Conservation (phyloP, 179 eudicot genomes). For the Beta lomatogona region DNA sequence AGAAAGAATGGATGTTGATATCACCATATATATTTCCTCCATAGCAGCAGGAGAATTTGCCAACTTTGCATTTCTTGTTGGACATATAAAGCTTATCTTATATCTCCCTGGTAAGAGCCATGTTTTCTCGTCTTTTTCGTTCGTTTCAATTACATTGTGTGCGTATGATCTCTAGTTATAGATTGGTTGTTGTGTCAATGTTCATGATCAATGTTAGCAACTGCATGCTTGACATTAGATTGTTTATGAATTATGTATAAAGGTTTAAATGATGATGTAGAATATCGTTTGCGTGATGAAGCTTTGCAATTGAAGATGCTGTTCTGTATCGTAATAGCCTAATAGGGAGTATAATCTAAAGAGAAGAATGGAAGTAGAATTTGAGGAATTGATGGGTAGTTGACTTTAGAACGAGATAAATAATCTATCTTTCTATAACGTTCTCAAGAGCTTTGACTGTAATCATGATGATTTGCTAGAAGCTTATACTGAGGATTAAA, state of each 20-base stretch:
- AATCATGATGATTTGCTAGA: neutral
- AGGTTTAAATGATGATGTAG: no score
- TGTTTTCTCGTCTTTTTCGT: neutral
- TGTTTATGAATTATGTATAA: no score
- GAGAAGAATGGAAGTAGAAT: neutral
- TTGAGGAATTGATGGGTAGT: neutral
- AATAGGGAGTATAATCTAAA: neutral
- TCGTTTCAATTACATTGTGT: neutral
- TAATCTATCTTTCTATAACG: neutral
- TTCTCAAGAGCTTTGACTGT: neutral
- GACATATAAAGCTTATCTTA: neutral
- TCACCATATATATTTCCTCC: neutral
- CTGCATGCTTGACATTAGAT: neutral
- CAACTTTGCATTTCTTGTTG: neutral
- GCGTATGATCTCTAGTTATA: neutral
- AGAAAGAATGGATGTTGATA: neutral
- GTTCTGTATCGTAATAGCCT: no score
- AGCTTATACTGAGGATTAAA: neutral
- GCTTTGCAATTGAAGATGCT: no score
- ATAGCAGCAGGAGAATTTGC: neutral
- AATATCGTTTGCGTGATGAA: no score
- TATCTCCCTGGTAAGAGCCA: conserved; percentile 1
- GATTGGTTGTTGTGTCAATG: neutral
- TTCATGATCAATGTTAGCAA: neutral
- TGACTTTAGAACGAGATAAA: neutral